Evolutionary conservation across 2,329 filamentous ascomycete species (phyloP), one percentile per base, ranked within the genome.

Genomic region (Diaporthe destruens): DNA sequence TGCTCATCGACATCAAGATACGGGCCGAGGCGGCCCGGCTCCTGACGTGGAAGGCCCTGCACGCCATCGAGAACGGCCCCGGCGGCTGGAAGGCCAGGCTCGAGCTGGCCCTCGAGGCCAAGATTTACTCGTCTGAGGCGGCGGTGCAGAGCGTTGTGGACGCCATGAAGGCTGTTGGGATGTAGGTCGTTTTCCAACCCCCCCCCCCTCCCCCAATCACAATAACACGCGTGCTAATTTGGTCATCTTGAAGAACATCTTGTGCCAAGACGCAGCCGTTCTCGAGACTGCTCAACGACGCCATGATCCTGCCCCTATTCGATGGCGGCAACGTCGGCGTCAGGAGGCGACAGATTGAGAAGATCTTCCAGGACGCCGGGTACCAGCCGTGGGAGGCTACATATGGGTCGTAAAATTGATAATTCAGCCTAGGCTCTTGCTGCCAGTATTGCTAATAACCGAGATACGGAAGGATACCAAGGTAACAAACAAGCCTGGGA

Each of bases 271-370:
- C 81, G 36, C 80, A 82, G 72, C 83, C 82, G 2, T 88, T 87
- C 74, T 77, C 81, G 1, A 80, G 82, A 32, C 75, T 87, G 16
- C 76, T 87, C 34, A 84, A 84, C 47, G 83, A 83, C 73, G 86
- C 84, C 0, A 80, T 85, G 74, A 83, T 82, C 5, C 72, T 88
- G 66, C 85, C 86, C 3, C 83, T 85, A 32, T 88, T 89, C 71
- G 87, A 89, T 72, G 86, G 87, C 0, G 87, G 87, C 0, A 89
- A 89, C 77, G 82, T 89, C 14, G 87, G 87, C 0, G 83, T 89
- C 8, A 79, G 87, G 53, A 82, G 86, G 67, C 80, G 86, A 36
- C 83, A 87, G 71, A 75, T 88, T 71, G 83, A 88, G 76, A 79
- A 81, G 71, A 78, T 87, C 25, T 84, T 88, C 76, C 78, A 83